These are phyloP conservation scores for Daldinia bambusicola DNA, from an alignment of 495 filamentous ascomycete species.

Conservation along the genomic window DNA sequence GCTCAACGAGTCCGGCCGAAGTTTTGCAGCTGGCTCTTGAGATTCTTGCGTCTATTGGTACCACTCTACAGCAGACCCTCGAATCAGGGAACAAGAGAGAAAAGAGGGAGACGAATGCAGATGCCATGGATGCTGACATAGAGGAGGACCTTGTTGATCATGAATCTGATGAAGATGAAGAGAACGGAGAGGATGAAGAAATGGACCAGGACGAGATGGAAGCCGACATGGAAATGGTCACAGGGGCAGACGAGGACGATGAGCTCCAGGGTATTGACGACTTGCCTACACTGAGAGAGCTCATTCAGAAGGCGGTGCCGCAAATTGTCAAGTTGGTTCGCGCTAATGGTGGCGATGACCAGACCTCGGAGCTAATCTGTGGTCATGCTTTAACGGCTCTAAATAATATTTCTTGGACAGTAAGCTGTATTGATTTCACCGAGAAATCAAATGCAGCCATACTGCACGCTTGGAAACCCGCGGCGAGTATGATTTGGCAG, in stretches of 20 bases:
- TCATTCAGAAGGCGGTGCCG: conserved; percentile 62
- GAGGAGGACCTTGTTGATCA: conserved; percentile 38
- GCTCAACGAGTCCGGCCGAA: conserved; percentile 44
- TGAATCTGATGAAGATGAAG: conserved; percentile 43
- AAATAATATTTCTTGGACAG: conserved; percentile 71
- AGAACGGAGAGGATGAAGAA: conserved; percentile 51
- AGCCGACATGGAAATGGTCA: conserved; percentile 68
- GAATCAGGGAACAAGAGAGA: conserved; percentile 52
- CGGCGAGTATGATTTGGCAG: conserved; percentile 63
- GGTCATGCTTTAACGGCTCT: conserved; percentile 61
- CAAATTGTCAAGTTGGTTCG: conserved; percentile 55
- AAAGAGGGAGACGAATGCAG: conserved; percentile 46
- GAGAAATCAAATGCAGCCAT: conserved; percentile 54
- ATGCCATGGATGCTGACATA: conserved; percentile 50
- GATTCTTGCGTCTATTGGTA: conserved; percentile 68
- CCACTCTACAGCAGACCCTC: conserved; percentile 59
- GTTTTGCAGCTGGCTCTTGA: conserved; percentile 63
- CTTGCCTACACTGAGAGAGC: conserved; percentile 57
- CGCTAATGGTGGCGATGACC: conserved; percentile 38
- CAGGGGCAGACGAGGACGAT: conserved; percentile 55
- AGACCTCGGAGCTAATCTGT: conserved; percentile 50
- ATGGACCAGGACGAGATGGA: conserved; percentile 59
- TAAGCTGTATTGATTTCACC: conserved; percentile 61
- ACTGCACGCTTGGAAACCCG: conserved; percentile 58
- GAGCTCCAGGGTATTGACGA: conserved; percentile 53